Evolutionary conservation across 1,139 yeast genomes (phyloP).

Genomic region (Protomyces lactucae-debilis): DNA sequence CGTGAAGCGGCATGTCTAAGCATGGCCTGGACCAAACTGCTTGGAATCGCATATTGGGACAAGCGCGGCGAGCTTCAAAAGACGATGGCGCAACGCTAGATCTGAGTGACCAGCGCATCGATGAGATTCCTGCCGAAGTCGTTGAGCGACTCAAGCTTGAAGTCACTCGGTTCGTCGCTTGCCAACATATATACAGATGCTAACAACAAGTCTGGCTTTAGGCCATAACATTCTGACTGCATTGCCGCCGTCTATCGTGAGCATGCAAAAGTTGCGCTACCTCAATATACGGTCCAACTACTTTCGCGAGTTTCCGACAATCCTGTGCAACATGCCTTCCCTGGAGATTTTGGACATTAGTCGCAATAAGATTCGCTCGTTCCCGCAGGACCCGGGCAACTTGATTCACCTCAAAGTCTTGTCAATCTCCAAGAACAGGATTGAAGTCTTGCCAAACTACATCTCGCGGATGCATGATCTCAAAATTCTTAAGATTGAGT

Average conservation of each 20-base stretch:
- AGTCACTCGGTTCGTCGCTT: slow-evolving; percentile 45
- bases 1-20: background rate
- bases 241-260: slow-evolving; percentile 37
- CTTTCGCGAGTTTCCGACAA: slow-evolving; percentile 52
- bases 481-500: slow-evolving; percentile 62
- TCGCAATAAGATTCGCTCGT: slow-evolving; percentile 48
- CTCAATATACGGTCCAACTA: slow-evolving; percentile 63
- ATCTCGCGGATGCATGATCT: slow-evolving; percentile 52
- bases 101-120: slow-evolving; percentile 40
- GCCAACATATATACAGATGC: background rate
- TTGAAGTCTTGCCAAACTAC: slow-evolving; percentile 55
- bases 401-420: slow-evolving; percentile 47
- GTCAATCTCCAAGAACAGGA: slow-evolving; percentile 58
- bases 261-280: slow-evolving; percentile 51
- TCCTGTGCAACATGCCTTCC: slow-evolving; percentile 44
- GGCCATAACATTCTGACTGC: slow-evolving; percentile 29
- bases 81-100: slow-evolving; percentile 28
- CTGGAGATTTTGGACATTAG: slow-evolving; percentile 69
- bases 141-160: slow-evolving; percentile 43
- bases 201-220: slow-evolving; percentile 21
- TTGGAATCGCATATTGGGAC: slow-evolving; percentile 2
- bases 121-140: slow-evolving; percentile 42
- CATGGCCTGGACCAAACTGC: background rate
- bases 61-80: slow-evolving; percentile 12
- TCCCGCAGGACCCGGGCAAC: slow-evolving; percentile 44